Percentiles rank a stretch among this genome's conserved stretches.
These are phyloP conservation scores for Neurospora sp. DNA, from an alignment of 495 filamentous ascomycete genomes.

Conservation along the genomic window DNA sequence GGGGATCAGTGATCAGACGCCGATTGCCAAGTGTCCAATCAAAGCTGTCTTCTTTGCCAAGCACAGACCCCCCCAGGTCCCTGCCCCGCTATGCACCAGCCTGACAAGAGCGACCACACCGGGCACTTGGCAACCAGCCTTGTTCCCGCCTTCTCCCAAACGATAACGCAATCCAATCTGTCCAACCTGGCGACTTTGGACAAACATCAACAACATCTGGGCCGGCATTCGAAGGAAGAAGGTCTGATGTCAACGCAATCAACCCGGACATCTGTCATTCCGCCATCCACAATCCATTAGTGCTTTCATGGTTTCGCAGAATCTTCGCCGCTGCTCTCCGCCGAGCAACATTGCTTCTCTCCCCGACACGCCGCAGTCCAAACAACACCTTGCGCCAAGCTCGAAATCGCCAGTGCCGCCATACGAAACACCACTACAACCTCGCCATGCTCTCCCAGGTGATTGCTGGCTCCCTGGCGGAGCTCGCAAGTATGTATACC, in stretches of 20 bases:
- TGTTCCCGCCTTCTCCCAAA: background rate
- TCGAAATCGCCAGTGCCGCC: background rate
- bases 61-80: background rate
- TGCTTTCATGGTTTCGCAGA: slow-evolving; percentile 8
- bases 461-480: slow-evolving; percentile 28
- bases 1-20: background rate
- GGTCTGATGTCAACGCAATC: background rate
- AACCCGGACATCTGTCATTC: background rate
- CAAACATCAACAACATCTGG: background rate
- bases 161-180: background rate
- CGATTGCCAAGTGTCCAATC: background rate
- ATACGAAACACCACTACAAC: background rate
- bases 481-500: slow-evolving; percentile 30
- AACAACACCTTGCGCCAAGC: slow-evolving; percentile 5
- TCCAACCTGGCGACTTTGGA: slow-evolving; percentile 1
- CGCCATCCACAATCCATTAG: background rate
- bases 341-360: background rate
- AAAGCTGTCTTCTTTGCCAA: background rate
- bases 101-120: background rate
- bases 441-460: slow-evolving; percentile 21
- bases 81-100: background rate
- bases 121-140: background rate
- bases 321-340: slow-evolving; percentile 1
- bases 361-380: background rate
- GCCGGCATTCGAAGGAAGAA: background rate